Evolutionary conservation across 306 rosid species (phyloP), one percentile per base, ranked within the genome.

Genomic region (Vigna hirtella): DNA sequence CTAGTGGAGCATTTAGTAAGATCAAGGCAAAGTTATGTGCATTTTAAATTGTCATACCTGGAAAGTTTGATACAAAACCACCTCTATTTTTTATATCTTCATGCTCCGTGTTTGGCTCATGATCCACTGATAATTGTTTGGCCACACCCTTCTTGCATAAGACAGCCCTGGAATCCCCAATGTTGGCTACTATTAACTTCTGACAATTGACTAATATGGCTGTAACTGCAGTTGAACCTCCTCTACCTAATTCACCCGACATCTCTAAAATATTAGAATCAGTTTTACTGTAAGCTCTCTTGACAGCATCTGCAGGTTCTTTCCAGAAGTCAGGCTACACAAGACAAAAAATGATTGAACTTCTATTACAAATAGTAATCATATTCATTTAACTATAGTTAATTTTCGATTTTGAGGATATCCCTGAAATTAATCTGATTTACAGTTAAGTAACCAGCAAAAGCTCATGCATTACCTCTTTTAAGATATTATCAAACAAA

Each of bases 151-250:
- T 90, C 85, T 62, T 81, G 81, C 86, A 86, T 82, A 93, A 80
- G 69, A 95, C 90, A 48, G 99, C 99, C 51, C 99, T 86, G 69
- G 99, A 95, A 84, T 95, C 99, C n/a, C 99, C 98, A 17, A 95
- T 82, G 57, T 93, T 95, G 68, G 97, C 99, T 66, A 95, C 91
- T 36, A 95, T 87, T 84, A 93, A 83, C 89, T 87, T 93, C 20
- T 79, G 86, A 79, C 99, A 86, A 80, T 95, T 79, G 9, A 95
- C 89, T 81, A 95, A 77, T 85, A 95, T 93, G 57, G 99, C 99
- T 0, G 99, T 95, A 55, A 95, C 98, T 16, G 99, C 99, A 52
- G 99, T 95, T 67, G 99, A 95, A 71, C 99, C 99, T 67, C 99
- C 99, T 81, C 87, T 86, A 17, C 99, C 97, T 74, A 95, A 85